Conservation (phyloP, 2,329 filamentous ascomycete genomes). For the Trichophyton verrucosum region DNA sequence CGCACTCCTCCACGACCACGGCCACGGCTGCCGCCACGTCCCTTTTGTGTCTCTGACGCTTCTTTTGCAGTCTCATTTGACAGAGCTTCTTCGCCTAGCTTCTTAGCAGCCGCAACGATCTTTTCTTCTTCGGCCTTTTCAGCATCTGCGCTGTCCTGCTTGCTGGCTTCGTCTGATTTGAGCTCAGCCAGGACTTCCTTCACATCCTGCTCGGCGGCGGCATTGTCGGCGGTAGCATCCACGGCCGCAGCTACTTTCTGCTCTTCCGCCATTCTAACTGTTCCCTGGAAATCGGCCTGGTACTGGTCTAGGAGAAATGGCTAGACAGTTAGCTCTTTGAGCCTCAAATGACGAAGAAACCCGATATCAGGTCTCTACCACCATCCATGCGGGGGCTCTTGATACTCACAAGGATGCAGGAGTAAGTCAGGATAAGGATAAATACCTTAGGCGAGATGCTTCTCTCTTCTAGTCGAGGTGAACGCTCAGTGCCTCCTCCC, state of each 20-base stretch:
- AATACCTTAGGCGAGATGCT: not conserved
- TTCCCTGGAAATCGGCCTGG: not conserved
- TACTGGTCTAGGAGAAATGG: not conserved
- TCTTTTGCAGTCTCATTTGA: conserved; percentile 13
- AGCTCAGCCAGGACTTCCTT: conserved; percentile 35
- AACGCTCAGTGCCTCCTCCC: not conserved
- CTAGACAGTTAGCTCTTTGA: not conserved
- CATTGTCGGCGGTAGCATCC: conserved; percentile 23
- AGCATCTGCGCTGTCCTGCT: conserved; percentile 23
- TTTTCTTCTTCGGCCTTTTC: conserved; percentile 25
- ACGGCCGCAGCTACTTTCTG: conserved; percentile 21
- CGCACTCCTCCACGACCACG: conserved; percentile 19
- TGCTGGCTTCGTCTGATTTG: conserved; percentile 24
- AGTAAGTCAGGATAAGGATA: not conserved
- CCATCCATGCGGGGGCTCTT: not conserved
- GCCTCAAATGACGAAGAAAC: not conserved
- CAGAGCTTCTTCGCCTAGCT: conserved; percentile 14
- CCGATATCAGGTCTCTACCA: not conserved
- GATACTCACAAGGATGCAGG: not conserved
- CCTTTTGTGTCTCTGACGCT: conserved; percentile 14
- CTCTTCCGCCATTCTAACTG: conserved; percentile 25
- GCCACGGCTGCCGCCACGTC: conserved; percentile 20
- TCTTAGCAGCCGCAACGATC: conserved; percentile 14
- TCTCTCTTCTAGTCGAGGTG: not conserved
- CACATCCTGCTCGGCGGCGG: conserved; percentile 35